Evolutionary conservation across 345 rosid genomes (phyloP), one percentile per base, ranked within the genome.

Genomic region (Euclidium syriacum): DNA sequence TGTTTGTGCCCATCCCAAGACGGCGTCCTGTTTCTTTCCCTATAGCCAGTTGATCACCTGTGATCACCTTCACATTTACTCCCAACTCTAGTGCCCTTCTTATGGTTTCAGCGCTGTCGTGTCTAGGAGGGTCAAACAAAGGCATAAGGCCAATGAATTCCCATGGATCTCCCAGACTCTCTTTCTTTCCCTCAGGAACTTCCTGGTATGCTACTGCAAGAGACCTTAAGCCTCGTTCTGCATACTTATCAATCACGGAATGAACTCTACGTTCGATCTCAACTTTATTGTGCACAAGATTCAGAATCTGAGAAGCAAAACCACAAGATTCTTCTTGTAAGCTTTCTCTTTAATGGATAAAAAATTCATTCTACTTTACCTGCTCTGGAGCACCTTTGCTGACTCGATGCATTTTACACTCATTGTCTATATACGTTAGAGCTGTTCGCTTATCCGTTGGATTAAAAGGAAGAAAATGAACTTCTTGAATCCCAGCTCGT

Each of bases 311-410:
- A 50, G n/a, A n/a, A n/a, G n/a, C n/a, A n/a, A n/a, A n/a, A n/a
- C n/a, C n/a, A n/a, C n/a, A n/a, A n/a, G n/a, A n/a, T n/a, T n/a
- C n/a, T n/a, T n/a, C n/a, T n/a, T n/a, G n/a, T n/a, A n/a, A n/a
- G n/a, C n/a, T n/a, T n/a, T n/a, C n/a, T n/a, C n/a, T n/a, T n/a
- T n/a, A n/a, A n/a, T n/a, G n/a, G n/a, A n/a, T n/a, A n/a, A n/a
- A n/a, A n/a, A n/a, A n/a, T n/a, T n/a, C n/a, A n/a, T n/a, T n/a
- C n/a, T n/a, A n/a, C n/a, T n/a, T n/a, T 70, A 85, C 95, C 83
- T 85, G 91, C 72, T 87, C 95, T n/a, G 95, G 95, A 3, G 95
- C 95, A 53, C 95, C 95, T 72, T 87, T 87, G 77, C 95, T 85
- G 24, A 79, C 83, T 12, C 95, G 78, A 69, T 85, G 95, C 91